Base-by-base conservation (phyloP, 164 flowering plant genomes). In the Platanus orientalis region DNA sequence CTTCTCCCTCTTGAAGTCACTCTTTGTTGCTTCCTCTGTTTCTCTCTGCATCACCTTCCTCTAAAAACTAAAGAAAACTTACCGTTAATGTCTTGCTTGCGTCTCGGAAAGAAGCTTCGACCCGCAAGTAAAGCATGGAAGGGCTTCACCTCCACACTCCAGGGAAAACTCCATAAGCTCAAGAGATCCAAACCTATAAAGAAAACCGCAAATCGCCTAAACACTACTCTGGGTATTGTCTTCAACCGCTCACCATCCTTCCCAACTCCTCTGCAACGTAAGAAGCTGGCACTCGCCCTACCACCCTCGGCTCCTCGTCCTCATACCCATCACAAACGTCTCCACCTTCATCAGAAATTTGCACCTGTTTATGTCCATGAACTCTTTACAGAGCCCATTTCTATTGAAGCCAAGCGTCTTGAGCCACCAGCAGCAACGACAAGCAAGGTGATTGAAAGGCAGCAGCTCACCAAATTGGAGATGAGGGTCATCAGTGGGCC, bases 81-180 rank as follows among this genome's bases (percentile, higher is more conserved):
- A 25, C 30, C 28, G n/a, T 32, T 19, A 30, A 81, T 82, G 85
- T 73, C 83, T 74, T 66, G 72, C 69, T 30, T 77, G 56, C 74
- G 45, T 27, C 40, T 85, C 12, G 44, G 58, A 12, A 76, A 71
- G 74, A 77, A 67, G 79, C 80, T 84, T 42, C 67, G 24, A n/a
- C 79, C 83, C 0, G 76, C 84, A 61, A 70, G 57, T 40, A 83
- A 71, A 69, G 79, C 76, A 3, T 87, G 88, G 89, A 83, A 76
- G 74, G 69, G 72, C 75, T 65, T 87, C 76, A 73, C 84, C 65
- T 50, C 77, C 57, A 77, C 64, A 58, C 60, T 87, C 0, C 78
- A 79, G 30, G 72, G 55, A 61, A 81, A 76, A 23, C 75, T 81
- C 4, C 73, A 62, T 60, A 82, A 71, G 32, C 70, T 79, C 57